Evolutionary conservation across 257 asterid species (phyloP).

Genomic region (Asclepias syriaca): DNA sequence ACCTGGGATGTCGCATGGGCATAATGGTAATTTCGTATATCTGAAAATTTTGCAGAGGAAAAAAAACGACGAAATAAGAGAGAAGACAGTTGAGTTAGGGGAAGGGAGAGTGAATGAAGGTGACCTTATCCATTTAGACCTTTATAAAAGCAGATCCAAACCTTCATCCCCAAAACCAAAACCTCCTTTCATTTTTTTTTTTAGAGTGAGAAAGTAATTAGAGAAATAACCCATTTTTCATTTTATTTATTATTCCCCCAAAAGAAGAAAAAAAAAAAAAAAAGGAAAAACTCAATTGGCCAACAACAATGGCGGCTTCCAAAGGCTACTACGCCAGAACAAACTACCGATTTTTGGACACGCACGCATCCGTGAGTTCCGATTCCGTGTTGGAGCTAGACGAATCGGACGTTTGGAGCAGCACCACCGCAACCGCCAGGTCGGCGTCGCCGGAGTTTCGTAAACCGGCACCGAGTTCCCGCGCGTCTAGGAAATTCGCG

Average conservation of each 20-base stretch:
- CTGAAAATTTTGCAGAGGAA: constrained; percentile 26
- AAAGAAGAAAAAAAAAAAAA: background rate
- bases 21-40: background rate
- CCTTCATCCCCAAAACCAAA: background rate
- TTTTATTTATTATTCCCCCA: too few relatives aligned
- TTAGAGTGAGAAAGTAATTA: background rate
- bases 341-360: constrained; percentile 51
- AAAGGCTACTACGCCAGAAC: constrained; percentile 52
- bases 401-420: constrained; percentile 78
- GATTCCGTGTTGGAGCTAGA: constrained; percentile 62
- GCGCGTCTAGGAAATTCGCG: constrained; percentile 37
- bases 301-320: constrained; percentile 60
- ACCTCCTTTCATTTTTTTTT: too few relatives aligned
- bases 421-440: constrained; percentile 16
- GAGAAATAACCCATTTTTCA: too few relatives aligned
- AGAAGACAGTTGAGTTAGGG: constrained; percentile 25
- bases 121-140: constrained; percentile 55
- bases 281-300: background rate
- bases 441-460: constrained; percentile 61
- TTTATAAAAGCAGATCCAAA: constrained; percentile 37
- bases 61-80: constrained; percentile 13
- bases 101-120: constrained; percentile 15
- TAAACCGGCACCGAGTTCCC: constrained; percentile 21
- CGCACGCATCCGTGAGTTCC: constrained; percentile 14
- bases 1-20: background rate